A percentile compares a stretch with the other conserved stretches of the same genome.
Conservation (phyloP, 2,329 filamentous ascomycete species). For the Phialocephala sp. region DNA sequence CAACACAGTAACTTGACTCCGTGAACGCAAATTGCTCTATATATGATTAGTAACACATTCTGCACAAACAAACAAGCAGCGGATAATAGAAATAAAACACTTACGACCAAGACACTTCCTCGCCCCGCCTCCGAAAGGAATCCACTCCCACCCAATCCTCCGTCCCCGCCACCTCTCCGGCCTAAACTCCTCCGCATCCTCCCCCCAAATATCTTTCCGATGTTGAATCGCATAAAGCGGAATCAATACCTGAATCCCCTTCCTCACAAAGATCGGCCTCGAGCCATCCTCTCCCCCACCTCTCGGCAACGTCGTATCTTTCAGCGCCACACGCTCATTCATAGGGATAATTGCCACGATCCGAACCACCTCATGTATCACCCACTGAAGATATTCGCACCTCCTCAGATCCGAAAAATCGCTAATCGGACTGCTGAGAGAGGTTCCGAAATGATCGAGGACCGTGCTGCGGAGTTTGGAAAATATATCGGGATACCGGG, state of each 20-base stretch:
- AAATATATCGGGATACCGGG: conserved; percentile 47
- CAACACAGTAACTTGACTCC: conserved; percentile 39
- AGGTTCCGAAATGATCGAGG: conserved; percentile 43
- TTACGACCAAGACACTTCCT: conserved; percentile 69
- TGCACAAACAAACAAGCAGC: too few relatives aligned
- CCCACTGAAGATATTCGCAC: conserved; percentile 34
- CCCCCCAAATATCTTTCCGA: conserved; percentile 66
- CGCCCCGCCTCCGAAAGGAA: conserved; percentile 75
- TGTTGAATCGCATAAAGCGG: conserved; percentile 41
- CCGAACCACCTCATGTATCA: conserved; percentile 50
- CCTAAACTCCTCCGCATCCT: conserved; percentile 51
- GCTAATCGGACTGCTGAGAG: conserved; percentile 27
- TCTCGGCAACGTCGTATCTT: conserved; percentile 47
- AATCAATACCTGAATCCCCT: conserved; percentile 34
- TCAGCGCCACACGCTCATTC: conserved; percentile 55
- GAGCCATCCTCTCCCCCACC: conserved; percentile 43
- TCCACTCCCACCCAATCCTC: conserved; percentile 73
- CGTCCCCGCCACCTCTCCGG: conserved; percentile 47
- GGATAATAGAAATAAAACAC: conserved; percentile 26
- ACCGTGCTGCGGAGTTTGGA: conserved; percentile 49
- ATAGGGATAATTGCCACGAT: conserved; percentile 52
- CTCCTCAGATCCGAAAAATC: conserved; percentile 28
- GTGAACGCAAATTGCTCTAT: conserved; percentile 41
- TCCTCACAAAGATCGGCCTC: conserved; percentile 39
- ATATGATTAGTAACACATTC: conserved; percentile 16